Evolutionary conservation across 176 grass and related monocot species (phyloP).

Genomic region (Carex cristatella): DNA sequence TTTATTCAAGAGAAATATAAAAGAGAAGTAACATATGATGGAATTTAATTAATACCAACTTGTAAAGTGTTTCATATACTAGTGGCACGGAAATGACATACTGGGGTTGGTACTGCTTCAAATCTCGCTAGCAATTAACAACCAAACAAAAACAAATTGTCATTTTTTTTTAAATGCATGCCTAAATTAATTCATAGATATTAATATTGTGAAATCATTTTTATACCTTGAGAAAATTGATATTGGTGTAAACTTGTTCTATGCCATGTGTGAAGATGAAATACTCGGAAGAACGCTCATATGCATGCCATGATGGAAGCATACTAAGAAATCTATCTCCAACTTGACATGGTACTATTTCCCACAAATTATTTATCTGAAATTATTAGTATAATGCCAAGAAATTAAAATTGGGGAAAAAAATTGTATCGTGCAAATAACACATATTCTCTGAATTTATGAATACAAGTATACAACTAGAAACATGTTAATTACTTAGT

Average conservation of each 20-base stretch:
- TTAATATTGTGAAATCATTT: neutral
- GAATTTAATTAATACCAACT: constrained; percentile 35
- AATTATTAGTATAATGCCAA: constrained; percentile 14
- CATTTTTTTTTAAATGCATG: neutral
- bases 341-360: constrained; percentile 59
- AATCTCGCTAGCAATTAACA: constrained; percentile 82
- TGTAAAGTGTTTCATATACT: constrained; percentile 97
- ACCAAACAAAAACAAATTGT: constrained; percentile 24
- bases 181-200: neutral
- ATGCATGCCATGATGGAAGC: constrained; percentile 95
- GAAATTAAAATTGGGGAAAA: neutral
- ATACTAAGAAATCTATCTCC: constrained; percentile 95
- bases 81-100: constrained; percentile 81
- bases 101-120: constrained; percentile 79
- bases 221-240: constrained; percentile 79
- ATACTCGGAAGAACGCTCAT: constrained; percentile 87
- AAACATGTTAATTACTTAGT: no score
- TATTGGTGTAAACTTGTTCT: constrained; percentile 90
- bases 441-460: neutral
- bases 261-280: constrained; percentile 83
- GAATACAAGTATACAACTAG: no score
- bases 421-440: neutral
- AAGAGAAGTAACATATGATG: neutral
- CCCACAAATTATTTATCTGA: constrained; percentile 91
- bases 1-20: constrained; percentile 6